Percentiles rank a stretch among this genome's conserved stretches.
Evolutionary conservation across 306 rosid genomes (phyloP).

Genomic region (Vicia faba): DNA sequence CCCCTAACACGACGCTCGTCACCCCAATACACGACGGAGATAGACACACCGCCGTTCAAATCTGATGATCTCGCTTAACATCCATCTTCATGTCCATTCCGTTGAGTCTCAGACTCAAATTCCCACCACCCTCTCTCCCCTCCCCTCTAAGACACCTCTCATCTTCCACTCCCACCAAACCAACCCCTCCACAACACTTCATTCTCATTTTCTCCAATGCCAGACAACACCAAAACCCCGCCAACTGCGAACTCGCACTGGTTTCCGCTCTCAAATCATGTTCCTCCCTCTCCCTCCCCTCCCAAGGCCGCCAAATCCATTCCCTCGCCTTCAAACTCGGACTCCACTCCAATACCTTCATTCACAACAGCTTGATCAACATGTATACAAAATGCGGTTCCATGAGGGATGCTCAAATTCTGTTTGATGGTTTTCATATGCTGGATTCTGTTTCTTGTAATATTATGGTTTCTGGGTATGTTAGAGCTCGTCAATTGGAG

Average conservation of each 20-base stretch:
- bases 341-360: conserved; percentile 55
- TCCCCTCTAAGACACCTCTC: conserved; percentile 51
- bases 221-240: conserved; percentile 37
- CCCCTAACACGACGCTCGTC: too few species aligned
- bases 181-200: conserved; percentile 40
- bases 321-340: conserved; percentile 65
- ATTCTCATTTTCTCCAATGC: conserved; percentile 53
- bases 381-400: conserved; percentile 73
- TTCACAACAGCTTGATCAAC: conserved; percentile 70
- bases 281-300: conserved; percentile 51
- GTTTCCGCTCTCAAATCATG: conserved; percentile 73
- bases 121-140: too few species aligned
- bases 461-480: conserved; percentile 74
- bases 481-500: conserved; percentile 55
- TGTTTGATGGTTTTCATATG: conserved; percentile 51
- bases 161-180: conserved; percentile 33
- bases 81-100: conserved; percentile 58
- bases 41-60: neutral
- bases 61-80: conserved; percentile 29
- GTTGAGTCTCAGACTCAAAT: conserved; percentile 43
- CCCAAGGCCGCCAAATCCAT: conserved; percentile 74
- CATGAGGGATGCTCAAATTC: conserved; percentile 47
- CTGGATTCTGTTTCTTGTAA: conserved; percentile 77
- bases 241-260: conserved; percentile 57
- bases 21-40: too few species aligned